Evolutionary conservation across 805 yeast species (phyloP), one percentile per base, ranked within the genome.

Genomic region (Teunomyces atbi): DNA sequence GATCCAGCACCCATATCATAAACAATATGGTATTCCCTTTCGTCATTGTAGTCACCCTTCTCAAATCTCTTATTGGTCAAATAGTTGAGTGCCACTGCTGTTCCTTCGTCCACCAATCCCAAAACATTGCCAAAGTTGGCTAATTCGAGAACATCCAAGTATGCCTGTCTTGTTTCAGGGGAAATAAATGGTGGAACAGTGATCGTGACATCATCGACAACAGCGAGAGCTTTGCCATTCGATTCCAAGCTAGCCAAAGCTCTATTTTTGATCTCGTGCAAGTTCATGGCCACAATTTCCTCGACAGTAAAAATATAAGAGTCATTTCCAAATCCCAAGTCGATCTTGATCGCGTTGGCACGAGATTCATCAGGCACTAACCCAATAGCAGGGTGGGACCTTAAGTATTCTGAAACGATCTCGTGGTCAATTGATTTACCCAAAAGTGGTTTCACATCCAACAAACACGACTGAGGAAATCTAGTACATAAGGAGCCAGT

Each of bases 1-100:
- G 96, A 84, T 1, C 96, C 96, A 4, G 96, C 92, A 40, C 99
- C 99, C 79, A 87, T 79, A 63, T 94, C 99, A 61, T 84, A 89
- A 29, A 94, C 77, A 42, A 89, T 61, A 60, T 87, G 87, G 57
- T 81, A 76, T 55, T 80, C 81, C 46, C 73, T 77, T 23, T 48
- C 53, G 29, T 54, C 65, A 30, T 61, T 55, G 45, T 58, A 65
- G 39, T 68, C 68, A 2, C 73, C 75, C 16, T 59, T 55, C 3
- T 62, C 63, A 5, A 64, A 59, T 29, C 66, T 64, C 49, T 77
- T 77, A 38, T 78, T 75, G 27, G 86, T 74, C 1, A 89, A 88
- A 62, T 81, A 91, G 58, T 89, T 88, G 37, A 88, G 66, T 1
- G 96, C 96, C 12, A 89, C 89, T 2, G 98, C 94, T n/a, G 89